Base-by-base conservation (phyloP, 176 grass and related monocot species). In the Elaeis guineensis region DNA sequence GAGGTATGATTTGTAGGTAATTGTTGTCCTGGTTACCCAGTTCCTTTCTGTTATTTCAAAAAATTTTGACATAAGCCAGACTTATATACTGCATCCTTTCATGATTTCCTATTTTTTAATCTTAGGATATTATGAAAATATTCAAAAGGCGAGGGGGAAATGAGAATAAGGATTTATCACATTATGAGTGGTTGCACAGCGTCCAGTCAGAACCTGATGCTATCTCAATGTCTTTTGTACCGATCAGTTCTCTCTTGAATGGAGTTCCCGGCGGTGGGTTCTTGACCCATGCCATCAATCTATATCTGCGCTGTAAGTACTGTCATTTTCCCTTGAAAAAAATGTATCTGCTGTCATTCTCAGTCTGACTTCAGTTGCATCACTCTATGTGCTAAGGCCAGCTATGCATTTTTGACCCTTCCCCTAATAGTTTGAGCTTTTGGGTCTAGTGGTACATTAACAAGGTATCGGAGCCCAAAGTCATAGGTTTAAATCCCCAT, bases 221-320 rank as follows among this genome's bases (percentile, higher is more conserved):
- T 72, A 91, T 91, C 39, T 91, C 84, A 49, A 91, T 97, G 92
- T 88, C 92, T 51, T 97, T 97, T 77, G 65, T 97, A 62, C 92
- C 92, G 39, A 97, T 97, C 71, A 91, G 87, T 75, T 97, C 92
- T 75, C 73, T 97, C 17, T 80, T 97, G 83, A 91, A 91, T 78
- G 92, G 87, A 77, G 84, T 97, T 67, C 92, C 92, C 70, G 92
- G 87, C 57, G 85, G 84, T 77, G 92, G 92, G 32, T 97, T 97
- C 80, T 71, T 97, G 71, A 97, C 59, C 76, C 92, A 97, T 65
- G 92, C 92, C 54, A 89, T 97, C 72, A 97, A 97, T 85, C 67
- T 91, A 16, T 97, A 97, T 58, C 78, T 97, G 57, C 81, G 92
- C 17, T 82, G 92, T 97, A 85, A 88, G 70, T 63, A 32, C 23